phyloP scores from a whole-genome alignment of 2,329 filamentous ascomycete genomes.

The Verticillium alfalfae region DNA sequence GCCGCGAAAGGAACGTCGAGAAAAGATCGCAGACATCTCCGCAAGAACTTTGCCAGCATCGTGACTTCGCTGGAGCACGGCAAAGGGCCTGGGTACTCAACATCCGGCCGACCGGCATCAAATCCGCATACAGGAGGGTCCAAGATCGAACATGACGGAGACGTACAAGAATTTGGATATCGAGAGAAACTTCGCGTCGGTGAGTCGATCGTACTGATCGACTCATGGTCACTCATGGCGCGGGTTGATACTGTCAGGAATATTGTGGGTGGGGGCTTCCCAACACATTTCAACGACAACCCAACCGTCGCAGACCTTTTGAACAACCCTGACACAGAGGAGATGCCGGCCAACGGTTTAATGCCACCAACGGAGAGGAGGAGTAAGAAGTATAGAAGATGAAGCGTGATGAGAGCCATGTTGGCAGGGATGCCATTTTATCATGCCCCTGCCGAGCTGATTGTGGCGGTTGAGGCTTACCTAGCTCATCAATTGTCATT shows the following conservation, averaged over 20 bases:
- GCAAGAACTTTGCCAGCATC: slow-evolving; percentile 43
- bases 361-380: slow-evolving; percentile 2
- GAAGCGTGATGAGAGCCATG: neutral
- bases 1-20: slow-evolving; percentile 45
- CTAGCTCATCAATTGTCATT: neutral
- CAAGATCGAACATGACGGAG: slow-evolving; percentile 34
- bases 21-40: slow-evolving; percentile 40
- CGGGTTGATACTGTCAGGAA: slow-evolving; percentile 42
- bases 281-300: slow-evolving; percentile 32
- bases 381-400: slow-evolving; percentile 6
- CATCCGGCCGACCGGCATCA: slow-evolving; percentile 31
- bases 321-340: slow-evolving; percentile 22
- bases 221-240: slow-evolving; percentile 45
- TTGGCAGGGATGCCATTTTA: neutral
- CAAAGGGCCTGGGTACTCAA: slow-evolving; percentile 50
- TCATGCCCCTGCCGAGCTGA: neutral
- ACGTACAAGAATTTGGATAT: slow-evolving; percentile 43
- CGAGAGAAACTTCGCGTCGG: slow-evolving; percentile 44
- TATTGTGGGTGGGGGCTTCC: slow-evolving; percentile 40
- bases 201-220: slow-evolving; percentile 37
- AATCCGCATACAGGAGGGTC: slow-evolving; percentile 36
- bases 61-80: slow-evolving; percentile 49
- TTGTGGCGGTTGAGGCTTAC: neutral
- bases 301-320: slow-evolving; percentile 29
- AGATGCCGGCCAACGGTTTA: slow-evolving; percentile 8